Evolutionary conservation across 1,284 basidiomycete genomes (phyloP).

Genomic region (Cutaneotrichosporon arboriforme): DNA sequence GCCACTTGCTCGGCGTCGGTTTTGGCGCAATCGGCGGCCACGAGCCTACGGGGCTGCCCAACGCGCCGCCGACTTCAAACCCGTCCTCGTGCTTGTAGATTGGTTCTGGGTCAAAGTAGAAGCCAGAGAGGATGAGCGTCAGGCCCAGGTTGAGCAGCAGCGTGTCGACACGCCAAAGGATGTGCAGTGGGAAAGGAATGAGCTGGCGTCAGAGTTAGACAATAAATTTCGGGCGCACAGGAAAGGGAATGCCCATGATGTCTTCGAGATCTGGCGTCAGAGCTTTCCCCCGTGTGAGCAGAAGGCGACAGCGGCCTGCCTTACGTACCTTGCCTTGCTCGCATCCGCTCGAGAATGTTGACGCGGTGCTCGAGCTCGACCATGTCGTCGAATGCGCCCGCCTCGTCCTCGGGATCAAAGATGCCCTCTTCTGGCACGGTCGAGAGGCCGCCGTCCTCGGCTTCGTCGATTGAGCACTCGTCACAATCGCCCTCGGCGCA

Average conservation of each 20-base stretch:
- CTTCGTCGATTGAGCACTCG: conserved; percentile 1
- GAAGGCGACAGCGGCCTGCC: conserved; percentile 20
- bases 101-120: conserved; percentile 44
- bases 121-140: conserved; percentile 46
- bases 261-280: conserved; percentile 39
- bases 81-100: conserved; percentile 34
- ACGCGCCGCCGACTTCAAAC: not conserved
- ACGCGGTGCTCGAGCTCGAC: conserved; percentile 43
- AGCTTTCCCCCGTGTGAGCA: not conserved
- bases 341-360: conserved; percentile 42
- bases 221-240: conserved; percentile 23
- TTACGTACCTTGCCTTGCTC: conserved; percentile 36
- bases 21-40: conserved; percentile 20
- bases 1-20: conserved; percentile 22
- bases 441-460: conserved; percentile 12
- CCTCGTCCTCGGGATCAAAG: conserved; percentile 16
- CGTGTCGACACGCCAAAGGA: conserved; percentile 47
- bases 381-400: conserved; percentile 25
- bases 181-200: conserved; percentile 44
- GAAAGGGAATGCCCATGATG: conserved; percentile 43
- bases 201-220: conserved; percentile 23
- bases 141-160: conserved; percentile 48
- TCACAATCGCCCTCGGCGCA: conserved; percentile 8
- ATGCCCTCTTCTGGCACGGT: conserved; percentile 17
- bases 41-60: not conserved